These are phyloP conservation scores for Vigna hirtella DNA, from an alignment of 306 rosid species.

Conservation along the genomic window DNA sequence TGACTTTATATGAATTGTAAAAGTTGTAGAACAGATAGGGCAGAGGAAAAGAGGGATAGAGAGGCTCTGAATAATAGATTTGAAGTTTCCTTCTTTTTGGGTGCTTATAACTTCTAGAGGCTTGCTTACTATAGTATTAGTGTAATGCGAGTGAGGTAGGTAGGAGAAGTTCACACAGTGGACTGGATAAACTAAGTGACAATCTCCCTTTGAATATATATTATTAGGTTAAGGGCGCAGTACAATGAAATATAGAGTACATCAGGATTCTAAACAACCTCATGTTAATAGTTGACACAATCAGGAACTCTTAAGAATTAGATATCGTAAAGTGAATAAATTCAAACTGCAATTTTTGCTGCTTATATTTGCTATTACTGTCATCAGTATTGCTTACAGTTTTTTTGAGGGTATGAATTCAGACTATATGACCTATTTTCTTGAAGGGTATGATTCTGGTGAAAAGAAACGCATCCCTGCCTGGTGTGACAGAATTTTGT, in stretches of 20 bases:
- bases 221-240: background rate
- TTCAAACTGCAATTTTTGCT: constrained; percentile 28
- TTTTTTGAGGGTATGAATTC: constrained; percentile 42
- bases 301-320: background rate
- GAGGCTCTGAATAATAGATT: constrained; percentile 17
- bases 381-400: constrained; percentile 37
- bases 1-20: constrained; percentile 53
- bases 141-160: background rate
- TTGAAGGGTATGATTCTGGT: constrained; percentile 93
- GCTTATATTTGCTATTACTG: constrained; percentile 31
- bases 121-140: constrained; percentile 17
- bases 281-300: background rate
- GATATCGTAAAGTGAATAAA: constrained; percentile 24
- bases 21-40: constrained; percentile 27
- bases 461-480: constrained; percentile 99
- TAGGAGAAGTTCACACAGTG: background rate
- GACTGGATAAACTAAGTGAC: background rate
- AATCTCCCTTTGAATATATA: background rate
- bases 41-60: constrained; percentile 19
- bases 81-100: constrained; percentile 19
- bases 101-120: constrained; percentile 32
- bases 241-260: constrained; percentile 11
- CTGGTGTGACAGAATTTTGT: constrained; percentile 97
- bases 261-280: background rate
- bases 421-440: constrained; percentile 37